Percentiles rank a stretch among this genome's conserved stretches.
Conservation (phyloP, 139 green algal genomes). For the Chlorella sorokiniana region DNA sequence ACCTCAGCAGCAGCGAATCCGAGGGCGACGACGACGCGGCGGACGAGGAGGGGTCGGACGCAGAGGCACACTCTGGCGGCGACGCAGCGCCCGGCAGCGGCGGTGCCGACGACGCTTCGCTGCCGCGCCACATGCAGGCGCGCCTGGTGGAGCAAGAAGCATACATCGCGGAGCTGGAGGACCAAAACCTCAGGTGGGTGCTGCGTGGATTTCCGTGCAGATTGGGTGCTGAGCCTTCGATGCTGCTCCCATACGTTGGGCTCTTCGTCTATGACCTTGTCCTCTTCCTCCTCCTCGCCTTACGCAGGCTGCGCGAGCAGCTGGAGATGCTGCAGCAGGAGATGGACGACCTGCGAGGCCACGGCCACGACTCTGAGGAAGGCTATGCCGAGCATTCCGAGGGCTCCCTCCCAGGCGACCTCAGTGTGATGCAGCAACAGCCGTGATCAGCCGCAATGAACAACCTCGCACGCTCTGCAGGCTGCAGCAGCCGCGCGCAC, state of each 20-base stretch:
- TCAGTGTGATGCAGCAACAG: constrained; percentile 10
- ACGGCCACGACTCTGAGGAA: constrained; percentile 20
- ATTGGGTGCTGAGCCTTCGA: not conserved
- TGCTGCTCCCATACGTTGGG: not conserved
- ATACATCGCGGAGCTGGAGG: constrained; percentile 34
- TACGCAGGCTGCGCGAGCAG: constrained; percentile 24
- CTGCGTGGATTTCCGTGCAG: not conserved
- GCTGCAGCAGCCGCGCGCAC: not conserved
- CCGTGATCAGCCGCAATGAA: not conserved
- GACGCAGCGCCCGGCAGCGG: not conserved
- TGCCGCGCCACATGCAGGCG: constrained; percentile 12
- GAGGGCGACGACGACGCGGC: constrained; percentile 4
- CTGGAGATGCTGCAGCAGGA: constrained; percentile 38
- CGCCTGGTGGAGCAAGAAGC: constrained; percentile 36
- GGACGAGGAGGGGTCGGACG: not conserved
- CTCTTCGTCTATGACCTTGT: not conserved
- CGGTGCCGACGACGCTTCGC: constrained; percentile 2
- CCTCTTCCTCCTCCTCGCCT: not conserved
- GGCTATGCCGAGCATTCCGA: constrained; percentile 18
- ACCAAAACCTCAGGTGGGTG: constrained; percentile 37
- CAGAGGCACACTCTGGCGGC: not conserved
- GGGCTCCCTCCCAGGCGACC: constrained; percentile 22
- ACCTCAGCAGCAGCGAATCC: constrained; percentile 20
- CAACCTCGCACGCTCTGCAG: not conserved
- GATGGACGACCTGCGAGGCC: constrained; percentile 17